A percentile compares a stretch with the other conserved stretches of the same genome.
Evolutionary conservation across 2,329 filamentous ascomycete genomes (phyloP).

Genomic region (Escovopsis sp.): DNA sequence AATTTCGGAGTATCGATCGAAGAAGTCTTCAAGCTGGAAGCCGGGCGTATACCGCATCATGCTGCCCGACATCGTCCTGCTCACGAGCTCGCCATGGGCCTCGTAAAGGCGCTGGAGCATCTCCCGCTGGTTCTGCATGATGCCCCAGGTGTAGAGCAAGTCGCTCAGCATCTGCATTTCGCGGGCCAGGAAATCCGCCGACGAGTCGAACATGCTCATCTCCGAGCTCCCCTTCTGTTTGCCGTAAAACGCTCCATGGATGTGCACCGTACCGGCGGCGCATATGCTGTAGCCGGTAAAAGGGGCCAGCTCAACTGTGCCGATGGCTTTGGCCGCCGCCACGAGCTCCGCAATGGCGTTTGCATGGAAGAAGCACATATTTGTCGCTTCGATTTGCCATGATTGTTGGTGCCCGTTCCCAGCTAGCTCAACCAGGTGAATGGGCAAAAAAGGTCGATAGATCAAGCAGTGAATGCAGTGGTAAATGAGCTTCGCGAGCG

Average conservation of each 20-base stretch:
- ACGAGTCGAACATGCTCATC: conserved; percentile 47
- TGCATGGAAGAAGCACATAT: conserved; percentile 71
- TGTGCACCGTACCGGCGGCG: conserved; percentile 75
- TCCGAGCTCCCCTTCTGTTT: conserved; percentile 30
- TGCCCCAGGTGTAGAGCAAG: conserved; percentile 60
- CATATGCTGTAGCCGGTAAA: conserved; percentile 80
- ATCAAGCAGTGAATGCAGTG: conserved; percentile 77
- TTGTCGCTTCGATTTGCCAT: conserved; percentile 85
- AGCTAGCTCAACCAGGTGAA: conserved; percentile 66
- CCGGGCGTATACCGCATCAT: conserved; percentile 57
- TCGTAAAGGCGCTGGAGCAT: conserved; percentile 63
- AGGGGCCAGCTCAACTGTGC: conserved; percentile 67
- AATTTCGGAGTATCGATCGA: conserved; percentile 57
- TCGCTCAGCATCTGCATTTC: conserved; percentile 71
- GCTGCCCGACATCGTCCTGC: conserved; percentile 48
- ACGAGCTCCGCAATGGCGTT: conserved; percentile 77
- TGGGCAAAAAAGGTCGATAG: conserved; percentile 73
- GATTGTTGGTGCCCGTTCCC: conserved; percentile 74
- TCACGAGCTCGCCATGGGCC: conserved; percentile 64
- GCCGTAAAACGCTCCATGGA: conserved; percentile 71
- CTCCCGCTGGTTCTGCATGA: conserved; percentile 65
- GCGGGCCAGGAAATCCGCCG: conserved; percentile 54
- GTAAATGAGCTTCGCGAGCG: conserved; percentile 75
- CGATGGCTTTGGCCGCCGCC: conserved; percentile 59
- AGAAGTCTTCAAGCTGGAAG: conserved; percentile 78